Conservation (phyloP, 768 basidiomycete species). For the Mycena polygramma region DNA sequence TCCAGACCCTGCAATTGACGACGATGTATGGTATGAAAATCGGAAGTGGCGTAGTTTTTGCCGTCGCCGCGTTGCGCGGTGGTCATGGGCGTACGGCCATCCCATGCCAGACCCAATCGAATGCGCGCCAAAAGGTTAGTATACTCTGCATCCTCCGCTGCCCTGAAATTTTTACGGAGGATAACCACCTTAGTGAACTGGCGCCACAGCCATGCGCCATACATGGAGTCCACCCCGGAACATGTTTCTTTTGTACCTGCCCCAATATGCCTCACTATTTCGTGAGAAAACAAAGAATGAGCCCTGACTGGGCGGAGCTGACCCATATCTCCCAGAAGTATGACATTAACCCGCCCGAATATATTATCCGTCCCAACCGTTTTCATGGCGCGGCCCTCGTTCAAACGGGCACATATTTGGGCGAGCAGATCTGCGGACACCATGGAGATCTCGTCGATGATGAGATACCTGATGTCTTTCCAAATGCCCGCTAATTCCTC, state of each 20-base stretch:
- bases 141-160: neutral
- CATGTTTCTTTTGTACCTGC: neutral
- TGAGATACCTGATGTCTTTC: no score
- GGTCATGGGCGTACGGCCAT: neutral
- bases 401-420: neutral
- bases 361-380: neutral
- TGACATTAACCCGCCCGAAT: conserved; percentile 1
- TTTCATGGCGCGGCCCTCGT: neutral
- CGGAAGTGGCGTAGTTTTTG: neutral
- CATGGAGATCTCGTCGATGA: conserved; percentile 1
- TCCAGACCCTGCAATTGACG: neutral
- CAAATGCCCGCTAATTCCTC: no score
- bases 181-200: conserved; percentile 4
- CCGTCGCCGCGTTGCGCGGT: neutral
- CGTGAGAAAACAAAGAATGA: neutral
- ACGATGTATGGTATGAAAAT: neutral
- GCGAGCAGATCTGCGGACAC: neutral
- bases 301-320: conserved; percentile 5
- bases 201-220: conserved; percentile 18
- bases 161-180: conserved; percentile 5
- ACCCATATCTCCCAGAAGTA: conserved; percentile 21
- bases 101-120: neutral
- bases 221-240: neutral
- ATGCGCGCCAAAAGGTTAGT: conserved; percentile 12
- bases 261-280: neutral